phyloP scores from a whole-genome alignment of 2,329 filamentous ascomycete genomes.

The Amesomyces nigricolor region DNA sequence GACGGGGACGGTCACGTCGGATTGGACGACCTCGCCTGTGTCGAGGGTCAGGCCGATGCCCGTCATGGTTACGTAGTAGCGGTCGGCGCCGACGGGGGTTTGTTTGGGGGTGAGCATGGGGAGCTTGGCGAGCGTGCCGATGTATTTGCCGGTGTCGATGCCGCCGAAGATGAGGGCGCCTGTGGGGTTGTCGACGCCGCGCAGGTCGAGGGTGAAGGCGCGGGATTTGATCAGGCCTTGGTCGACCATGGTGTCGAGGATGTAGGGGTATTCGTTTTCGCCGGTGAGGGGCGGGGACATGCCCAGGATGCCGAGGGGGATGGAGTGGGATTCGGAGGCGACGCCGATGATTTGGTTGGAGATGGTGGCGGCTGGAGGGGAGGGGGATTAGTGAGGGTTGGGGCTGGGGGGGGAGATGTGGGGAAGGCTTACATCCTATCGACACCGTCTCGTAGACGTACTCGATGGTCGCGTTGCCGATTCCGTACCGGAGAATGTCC shows the following conservation, averaged over 20 bases:
- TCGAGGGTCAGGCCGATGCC: constrained; percentile 26
- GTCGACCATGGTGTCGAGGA: constrained; percentile 45
- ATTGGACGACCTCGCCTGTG: constrained; percentile 21
- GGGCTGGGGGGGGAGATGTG: too few relatives aligned
- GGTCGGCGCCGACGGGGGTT: constrained; percentile 24
- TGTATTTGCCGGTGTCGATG: constrained; percentile 47
- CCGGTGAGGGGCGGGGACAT: constrained; percentile 42
- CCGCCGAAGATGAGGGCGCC: constrained; percentile 51
- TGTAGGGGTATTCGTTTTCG: constrained; percentile 42
- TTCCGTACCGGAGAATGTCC: constrained; percentile 36
- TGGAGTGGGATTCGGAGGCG: constrained; percentile 39
- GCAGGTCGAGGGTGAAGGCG: constrained; percentile 48
- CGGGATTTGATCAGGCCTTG: constrained; percentile 45
- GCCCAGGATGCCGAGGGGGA: constrained; percentile 48
- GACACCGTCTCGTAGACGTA: constrained; percentile 44
- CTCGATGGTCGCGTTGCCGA: constrained; percentile 36
- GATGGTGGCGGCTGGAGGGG: constrained; percentile 33
- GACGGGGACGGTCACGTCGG: constrained; percentile 24
- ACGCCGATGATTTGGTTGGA: constrained; percentile 47
- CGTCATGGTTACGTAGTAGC: constrained; percentile 34
- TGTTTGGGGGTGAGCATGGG: constrained; percentile 35
- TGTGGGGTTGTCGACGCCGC: constrained; percentile 37
- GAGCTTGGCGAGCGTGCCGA: constrained; percentile 40
- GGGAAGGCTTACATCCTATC: constrained; percentile 36
- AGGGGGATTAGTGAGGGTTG: neutral